These are phyloP conservation scores for Voacanga thouarsii DNA, from an alignment of 257 asterid genomes.

Conservation along the genomic window DNA sequence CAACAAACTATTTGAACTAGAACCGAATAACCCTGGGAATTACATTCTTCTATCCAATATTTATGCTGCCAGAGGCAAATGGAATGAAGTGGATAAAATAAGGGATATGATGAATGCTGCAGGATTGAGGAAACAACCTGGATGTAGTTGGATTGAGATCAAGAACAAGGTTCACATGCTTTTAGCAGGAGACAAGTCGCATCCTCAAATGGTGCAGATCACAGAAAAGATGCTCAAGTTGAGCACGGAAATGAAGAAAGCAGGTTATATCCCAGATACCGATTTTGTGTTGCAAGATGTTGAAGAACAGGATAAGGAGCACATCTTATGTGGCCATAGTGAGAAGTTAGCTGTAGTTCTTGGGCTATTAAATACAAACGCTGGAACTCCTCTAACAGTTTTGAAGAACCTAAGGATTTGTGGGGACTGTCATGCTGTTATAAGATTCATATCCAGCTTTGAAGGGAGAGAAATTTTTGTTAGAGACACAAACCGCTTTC, in stretches of 20 bases:
- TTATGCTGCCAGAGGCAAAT: slow-evolving; percentile 75
- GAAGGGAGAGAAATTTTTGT: slow-evolving; percentile 82
- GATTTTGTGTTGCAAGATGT: slow-evolving; percentile 83
- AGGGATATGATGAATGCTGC: slow-evolving; percentile 64
- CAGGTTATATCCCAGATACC: slow-evolving; percentile 56
- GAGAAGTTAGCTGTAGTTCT: slow-evolving; percentile 90
- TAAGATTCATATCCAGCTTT: slow-evolving; percentile 62
- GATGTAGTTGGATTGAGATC: slow-evolving; percentile 95
- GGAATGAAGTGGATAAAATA: slow-evolving; percentile 64
- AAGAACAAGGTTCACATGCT: slow-evolving; percentile 81
- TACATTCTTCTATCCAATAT: slow-evolving; percentile 75
- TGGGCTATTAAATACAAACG: slow-evolving; percentile 65
- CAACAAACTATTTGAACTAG: slow-evolving; percentile 59
- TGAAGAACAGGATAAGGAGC: slow-evolving; percentile 92
- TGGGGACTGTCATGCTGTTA: slow-evolving; percentile 81
- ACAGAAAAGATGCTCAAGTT: slow-evolving; percentile 47
- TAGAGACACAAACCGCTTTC: slow-evolving; percentile 81
- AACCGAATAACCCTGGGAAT: slow-evolving; percentile 80
- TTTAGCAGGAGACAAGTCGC: slow-evolving; percentile 80
- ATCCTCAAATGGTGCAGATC: slow-evolving; percentile 70
- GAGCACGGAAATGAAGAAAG: slow-evolving; percentile 71
- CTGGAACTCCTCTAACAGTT: slow-evolving; percentile 63
- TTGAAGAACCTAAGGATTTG: slow-evolving; percentile 88
- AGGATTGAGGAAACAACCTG: slow-evolving; percentile 81
- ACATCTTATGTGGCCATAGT: slow-evolving; percentile 85